Evolutionary conservation across 2,329 filamentous ascomycete species (phyloP).

Genomic region (Rutstroemia sp.): DNA sequence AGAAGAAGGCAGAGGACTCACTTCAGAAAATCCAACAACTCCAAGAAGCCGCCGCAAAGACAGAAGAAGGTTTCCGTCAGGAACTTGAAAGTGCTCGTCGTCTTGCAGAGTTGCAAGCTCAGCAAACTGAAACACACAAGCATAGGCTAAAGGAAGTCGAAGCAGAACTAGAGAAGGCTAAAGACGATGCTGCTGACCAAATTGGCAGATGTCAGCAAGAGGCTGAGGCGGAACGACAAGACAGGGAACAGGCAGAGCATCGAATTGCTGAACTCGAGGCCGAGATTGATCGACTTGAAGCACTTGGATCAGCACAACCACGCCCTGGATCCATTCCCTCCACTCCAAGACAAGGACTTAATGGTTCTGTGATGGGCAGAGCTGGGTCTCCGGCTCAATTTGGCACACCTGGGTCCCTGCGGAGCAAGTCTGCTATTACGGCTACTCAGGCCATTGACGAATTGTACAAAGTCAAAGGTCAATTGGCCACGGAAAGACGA

Average conservation of each 20-base stretch:
- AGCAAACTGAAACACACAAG: slow-evolving; percentile 66
- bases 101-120: slow-evolving; percentile 73
- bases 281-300: slow-evolving; percentile 52
- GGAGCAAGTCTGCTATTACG: slow-evolving; percentile 47
- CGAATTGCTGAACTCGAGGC: slow-evolving; percentile 59
- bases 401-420: slow-evolving; percentile 51
- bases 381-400: slow-evolving; percentile 49
- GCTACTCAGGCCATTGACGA: slow-evolving; percentile 58
- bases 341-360: slow-evolving; percentile 45
- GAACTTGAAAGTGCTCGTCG: slow-evolving; percentile 77
- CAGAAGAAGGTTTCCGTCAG: slow-evolving; percentile 79
- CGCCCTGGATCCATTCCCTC: slow-evolving; percentile 45
- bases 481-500: slow-evolving; percentile 67
- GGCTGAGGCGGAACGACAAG: slow-evolving; percentile 48
- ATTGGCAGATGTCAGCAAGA: slow-evolving; percentile 46
- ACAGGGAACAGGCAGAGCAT: slow-evolving; percentile 54
- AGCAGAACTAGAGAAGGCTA: slow-evolving; percentile 48
- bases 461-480: slow-evolving; percentile 60
- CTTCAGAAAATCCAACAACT: slow-evolving; percentile 77
- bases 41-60: slow-evolving; percentile 71
- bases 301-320: slow-evolving; percentile 37
- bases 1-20: slow-evolving; percentile 79
- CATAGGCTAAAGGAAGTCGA: slow-evolving; percentile 65
- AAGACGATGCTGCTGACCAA: slow-evolving; percentile 55
- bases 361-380: slow-evolving; percentile 46